Conservation (phyloP, 306 rosid genomes). For the Morella rubra region DNA sequence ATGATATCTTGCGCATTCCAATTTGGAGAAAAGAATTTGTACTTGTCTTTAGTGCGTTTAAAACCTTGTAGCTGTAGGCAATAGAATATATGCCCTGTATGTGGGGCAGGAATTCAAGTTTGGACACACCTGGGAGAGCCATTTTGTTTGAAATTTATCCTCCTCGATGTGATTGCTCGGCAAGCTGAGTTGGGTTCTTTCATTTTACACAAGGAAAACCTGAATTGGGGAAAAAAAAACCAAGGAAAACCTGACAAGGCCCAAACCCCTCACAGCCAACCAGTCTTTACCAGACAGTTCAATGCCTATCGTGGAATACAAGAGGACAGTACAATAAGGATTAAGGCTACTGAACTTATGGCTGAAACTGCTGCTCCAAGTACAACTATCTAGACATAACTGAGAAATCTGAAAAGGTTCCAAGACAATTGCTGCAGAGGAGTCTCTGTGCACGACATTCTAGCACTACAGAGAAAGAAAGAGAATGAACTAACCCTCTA, state of each 20-base stretch:
- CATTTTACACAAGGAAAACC: not conserved
- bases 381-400: slow-evolving; percentile 25
- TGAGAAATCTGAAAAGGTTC: slow-evolving; percentile 15
- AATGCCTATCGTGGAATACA: not conserved
- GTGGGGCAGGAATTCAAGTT: not conserved
- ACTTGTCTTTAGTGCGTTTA: no score
- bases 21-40: no score
- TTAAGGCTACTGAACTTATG: slow-evolving; percentile 9
- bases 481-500: slow-evolving; percentile 37
- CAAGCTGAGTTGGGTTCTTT: not conserved
- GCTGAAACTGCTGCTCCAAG: slow-evolving; percentile 25
- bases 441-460: not conserved
- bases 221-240: no score
- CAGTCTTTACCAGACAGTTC: not conserved
- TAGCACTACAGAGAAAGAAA: not conserved
- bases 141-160: no score
- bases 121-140: not conserved
- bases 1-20: no score
- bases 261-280: not conserved
- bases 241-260: not conserved
- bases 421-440: slow-evolving; percentile 19
- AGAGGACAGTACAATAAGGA: slow-evolving; percentile 1
- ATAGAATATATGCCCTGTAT: not conserved
- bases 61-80: no score
- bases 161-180: no score